Evolutionary conservation across 148 eudicot genomes (phyloP).

Genomic region (Rhododendron griersonianum): DNA sequence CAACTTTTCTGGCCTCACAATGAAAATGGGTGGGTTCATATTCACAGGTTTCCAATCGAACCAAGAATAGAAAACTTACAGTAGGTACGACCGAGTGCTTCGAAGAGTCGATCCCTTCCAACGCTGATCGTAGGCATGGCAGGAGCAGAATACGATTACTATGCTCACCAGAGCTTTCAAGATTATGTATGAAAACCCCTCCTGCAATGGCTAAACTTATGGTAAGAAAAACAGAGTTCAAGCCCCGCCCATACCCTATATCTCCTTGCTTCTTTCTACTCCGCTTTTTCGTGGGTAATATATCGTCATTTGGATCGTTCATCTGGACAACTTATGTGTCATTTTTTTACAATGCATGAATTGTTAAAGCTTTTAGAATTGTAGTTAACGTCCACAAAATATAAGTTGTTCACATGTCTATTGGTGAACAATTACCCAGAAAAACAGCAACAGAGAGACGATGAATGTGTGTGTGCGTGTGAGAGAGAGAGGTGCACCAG

Average conservation of each 20-base stretch:
- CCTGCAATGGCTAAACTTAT: not conserved
- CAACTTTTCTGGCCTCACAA: not conserved
- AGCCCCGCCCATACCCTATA: not conserved
- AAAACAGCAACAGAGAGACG: too few species aligned
- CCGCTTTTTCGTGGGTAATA: too few species aligned
- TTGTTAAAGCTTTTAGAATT: too few species aligned
- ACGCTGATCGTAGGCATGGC: slow-evolving; percentile 85
- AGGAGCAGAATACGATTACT: not conserved
- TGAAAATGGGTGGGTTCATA: not conserved
- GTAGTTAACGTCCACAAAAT: too few species aligned
- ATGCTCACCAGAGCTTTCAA: not conserved
- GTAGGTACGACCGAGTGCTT: slow-evolving; percentile 47
- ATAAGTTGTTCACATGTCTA: too few species aligned
- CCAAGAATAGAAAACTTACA: slow-evolving; percentile 20
- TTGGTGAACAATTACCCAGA: too few species aligned
- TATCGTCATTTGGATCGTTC: too few species aligned
- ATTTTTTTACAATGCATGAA: too few species aligned
- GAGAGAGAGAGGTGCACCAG: too few species aligned
- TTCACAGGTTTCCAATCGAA: not conserved
- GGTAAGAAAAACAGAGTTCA: not conserved
- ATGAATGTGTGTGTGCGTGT: too few species aligned
- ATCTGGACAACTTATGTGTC: too few species aligned
- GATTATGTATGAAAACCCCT: not conserved
- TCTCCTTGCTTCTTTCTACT: not conserved
- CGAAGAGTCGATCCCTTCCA: slow-evolving; percentile 71